Evolutionary conservation across 2,329 filamentous ascomycete genomes (phyloP), one percentile per base, ranked within the genome.

Genomic region (Aspergillus brasiliensis): DNA sequence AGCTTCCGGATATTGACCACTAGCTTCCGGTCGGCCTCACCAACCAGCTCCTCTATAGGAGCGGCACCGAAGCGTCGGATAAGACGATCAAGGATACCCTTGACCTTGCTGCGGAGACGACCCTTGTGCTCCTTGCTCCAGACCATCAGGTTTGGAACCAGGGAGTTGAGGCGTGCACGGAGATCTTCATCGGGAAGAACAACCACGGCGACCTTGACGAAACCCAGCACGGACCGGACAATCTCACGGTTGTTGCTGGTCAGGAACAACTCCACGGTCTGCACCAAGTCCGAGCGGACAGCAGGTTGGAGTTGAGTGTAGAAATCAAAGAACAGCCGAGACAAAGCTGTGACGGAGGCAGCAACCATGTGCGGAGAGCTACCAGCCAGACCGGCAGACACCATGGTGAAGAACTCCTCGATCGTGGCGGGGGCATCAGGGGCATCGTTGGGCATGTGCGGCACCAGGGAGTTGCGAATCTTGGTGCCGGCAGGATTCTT

Each of bases 61-160:
- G 94, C 89, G 48, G 90, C 90, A 51, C 95, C 93, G 72, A 97
- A 98, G 58, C 94, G 88, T 51, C 94, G 87, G 21, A 98, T 90
- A 84, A 97, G 92, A 55, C 95, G 88, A 79, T 99, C 95, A 15
- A 99, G 81, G 64, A 99, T 98, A 73, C 97, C 93, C 86, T 97
- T 98, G 67, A 99, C 93, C 82, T 98, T 99, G 52, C 91, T 89
- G 71, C 94, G 92, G 81, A 99, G 95, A 74, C 96, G 92, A 11
- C 92, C 92, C 81, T 98, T 98, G 82, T 99, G 96, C 78, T 99
- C 95, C 76, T 97, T 92, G 73, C 91, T 93, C 94, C 95, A 99
- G 44, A 93, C 87, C 83, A 98, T 91, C 19, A 98, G 82, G 76
- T 96, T 96, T 3, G 93, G 91, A 2, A 99, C 86, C 51, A 99